Conservation (phyloP, 73 alveolate species). For the Effrenium voratum region DNA sequence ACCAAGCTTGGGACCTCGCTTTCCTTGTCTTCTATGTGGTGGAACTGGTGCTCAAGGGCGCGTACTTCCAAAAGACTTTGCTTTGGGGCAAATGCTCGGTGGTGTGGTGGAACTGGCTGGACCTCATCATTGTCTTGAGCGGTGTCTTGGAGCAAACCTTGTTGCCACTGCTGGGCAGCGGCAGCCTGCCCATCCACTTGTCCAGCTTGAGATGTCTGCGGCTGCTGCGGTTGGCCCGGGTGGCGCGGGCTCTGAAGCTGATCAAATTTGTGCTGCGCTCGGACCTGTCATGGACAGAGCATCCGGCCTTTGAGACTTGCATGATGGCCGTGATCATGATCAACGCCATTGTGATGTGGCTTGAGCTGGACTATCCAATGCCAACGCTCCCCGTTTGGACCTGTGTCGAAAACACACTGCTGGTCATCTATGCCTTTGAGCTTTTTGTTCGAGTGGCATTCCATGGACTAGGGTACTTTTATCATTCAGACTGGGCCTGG, state of each 20-base stretch:
- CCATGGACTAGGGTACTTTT: constrained; percentile 33
- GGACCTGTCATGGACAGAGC: constrained; percentile 81
- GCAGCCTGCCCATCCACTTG: constrained; percentile 20
- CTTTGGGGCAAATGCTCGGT: constrained; percentile 52
- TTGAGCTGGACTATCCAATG: constrained; percentile 89
- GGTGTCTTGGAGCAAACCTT: constrained; percentile 19
- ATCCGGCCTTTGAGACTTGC: constrained; percentile 15
- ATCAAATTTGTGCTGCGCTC: constrained; percentile 19
- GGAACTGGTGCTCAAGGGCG: constrained; percentile 61
- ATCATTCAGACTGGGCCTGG: constrained; percentile 52
- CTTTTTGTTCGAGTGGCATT: constrained; percentile 46
- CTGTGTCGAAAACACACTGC: background rate
- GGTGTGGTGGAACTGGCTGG: constrained; percentile 94
- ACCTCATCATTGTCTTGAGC: constrained; percentile 37
- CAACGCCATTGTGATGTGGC: constrained; percentile 78
- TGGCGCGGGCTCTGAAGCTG: constrained; percentile 65
- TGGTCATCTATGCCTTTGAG: constrained; percentile 65
- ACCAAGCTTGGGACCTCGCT: no score
- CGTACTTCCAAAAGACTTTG: constrained; percentile 4
- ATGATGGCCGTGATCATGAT: constrained; percentile 7
- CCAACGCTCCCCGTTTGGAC: background rate
- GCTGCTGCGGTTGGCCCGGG: constrained; percentile 40
- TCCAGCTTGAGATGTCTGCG: constrained; percentile 14
- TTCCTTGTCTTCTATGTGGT: constrained; percentile 26
- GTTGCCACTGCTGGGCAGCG: constrained; percentile 12